A percentile compares a stretch with the other conserved stretches of the same genome.
Evolutionary conservation across 1,284 basidiomycete species (phyloP).

Genomic region (Cerioporus squamosus): DNA sequence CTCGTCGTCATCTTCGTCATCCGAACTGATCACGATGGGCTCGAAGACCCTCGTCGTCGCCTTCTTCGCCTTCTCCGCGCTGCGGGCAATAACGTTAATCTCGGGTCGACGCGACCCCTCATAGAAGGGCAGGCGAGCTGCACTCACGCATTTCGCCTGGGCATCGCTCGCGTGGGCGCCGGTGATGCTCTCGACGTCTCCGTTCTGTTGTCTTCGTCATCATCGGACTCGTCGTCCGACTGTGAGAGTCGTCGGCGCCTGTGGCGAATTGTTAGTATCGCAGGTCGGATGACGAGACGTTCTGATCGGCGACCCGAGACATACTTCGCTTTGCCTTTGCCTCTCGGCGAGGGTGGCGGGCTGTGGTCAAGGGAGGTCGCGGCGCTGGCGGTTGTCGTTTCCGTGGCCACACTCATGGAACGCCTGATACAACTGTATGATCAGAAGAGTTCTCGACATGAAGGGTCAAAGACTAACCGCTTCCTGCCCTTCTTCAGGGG

Average conservation of each 20-base stretch:
- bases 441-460: neutral
- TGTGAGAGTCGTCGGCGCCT: slow-evolving; percentile 45
- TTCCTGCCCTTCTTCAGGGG: slow-evolving; percentile 46
- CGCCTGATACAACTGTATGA: slow-evolving; percentile 27
- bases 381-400: slow-evolving; percentile 28
- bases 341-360: slow-evolving; percentile 29
- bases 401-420: slow-evolving; percentile 40
- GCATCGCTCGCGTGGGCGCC: slow-evolving; percentile 38
- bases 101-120: neutral
- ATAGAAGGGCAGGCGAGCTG: neutral
- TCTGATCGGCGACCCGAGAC: slow-evolving; percentile 6
- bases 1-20: slow-evolving; percentile 37
- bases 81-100: slow-evolving; percentile 4
- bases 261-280: neutral
- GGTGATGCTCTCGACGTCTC: slow-evolving; percentile 28
- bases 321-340: slow-evolving; percentile 38
- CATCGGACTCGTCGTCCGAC: slow-evolving; percentile 49
- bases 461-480: slow-evolving; percentile 27
- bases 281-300: too few relatives aligned
- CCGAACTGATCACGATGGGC: slow-evolving; percentile 22
- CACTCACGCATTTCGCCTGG: slow-evolving; percentile 40
- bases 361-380: slow-evolving; percentile 34
- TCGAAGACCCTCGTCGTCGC: slow-evolving; percentile 29
- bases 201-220: slow-evolving; percentile 37
- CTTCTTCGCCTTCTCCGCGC: slow-evolving; percentile 30